Percentiles rank a stretch among this genome's conserved stretches.
These are phyloP conservation scores for Geotrichum europaeum DNA, from an alignment of 1,139 yeast genomes.

Conservation along the genomic window DNA sequence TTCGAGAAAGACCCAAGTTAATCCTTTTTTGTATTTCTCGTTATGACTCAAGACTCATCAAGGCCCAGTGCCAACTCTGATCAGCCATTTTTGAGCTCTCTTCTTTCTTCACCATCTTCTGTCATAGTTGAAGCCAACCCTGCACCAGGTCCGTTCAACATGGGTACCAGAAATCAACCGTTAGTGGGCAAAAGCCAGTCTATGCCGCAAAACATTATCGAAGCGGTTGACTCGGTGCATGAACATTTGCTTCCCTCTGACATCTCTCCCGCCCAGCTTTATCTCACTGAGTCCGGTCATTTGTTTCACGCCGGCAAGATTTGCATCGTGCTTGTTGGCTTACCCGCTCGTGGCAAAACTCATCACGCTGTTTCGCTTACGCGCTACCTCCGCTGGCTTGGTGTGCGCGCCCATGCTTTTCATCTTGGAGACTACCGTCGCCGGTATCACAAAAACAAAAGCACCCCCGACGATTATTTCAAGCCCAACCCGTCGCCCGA, in stretches of 20 bases:
- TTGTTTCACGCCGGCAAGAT: constrained; percentile 94
- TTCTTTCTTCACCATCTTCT: neutral
- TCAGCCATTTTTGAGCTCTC: neutral
- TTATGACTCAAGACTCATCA: neutral
- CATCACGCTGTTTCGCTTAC: constrained; percentile 87
- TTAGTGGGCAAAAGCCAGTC: neutral
- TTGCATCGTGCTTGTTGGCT: constrained; percentile 81
- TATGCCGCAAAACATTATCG: constrained; percentile 12
- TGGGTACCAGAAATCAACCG: constrained; percentile 1
- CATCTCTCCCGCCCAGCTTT: constrained; percentile 67
- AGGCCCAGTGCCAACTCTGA: neutral
- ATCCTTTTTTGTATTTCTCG: neutral
- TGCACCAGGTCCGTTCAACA: constrained; percentile 17
- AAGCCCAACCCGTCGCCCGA: constrained; percentile 55
- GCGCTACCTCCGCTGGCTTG: constrained; percentile 85
- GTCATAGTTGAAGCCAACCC: constrained; percentile 5
- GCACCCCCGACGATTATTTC: constrained; percentile 66
- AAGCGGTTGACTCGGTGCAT: constrained; percentile 32
- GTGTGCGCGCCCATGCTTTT: constrained; percentile 86
- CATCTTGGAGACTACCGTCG: constrained; percentile 89
- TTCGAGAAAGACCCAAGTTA: neutral
- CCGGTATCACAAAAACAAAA: constrained; percentile 37
- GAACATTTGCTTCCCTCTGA: constrained; percentile 33
- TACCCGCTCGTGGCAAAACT: constrained; percentile 96
- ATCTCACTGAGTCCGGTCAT: constrained; percentile 83